A percentile compares a stretch with the other conserved stretches of the same genome.
Conservation (phyloP, 129 eudicot genomes). For the Gnaphalium uliginosum region DNA sequence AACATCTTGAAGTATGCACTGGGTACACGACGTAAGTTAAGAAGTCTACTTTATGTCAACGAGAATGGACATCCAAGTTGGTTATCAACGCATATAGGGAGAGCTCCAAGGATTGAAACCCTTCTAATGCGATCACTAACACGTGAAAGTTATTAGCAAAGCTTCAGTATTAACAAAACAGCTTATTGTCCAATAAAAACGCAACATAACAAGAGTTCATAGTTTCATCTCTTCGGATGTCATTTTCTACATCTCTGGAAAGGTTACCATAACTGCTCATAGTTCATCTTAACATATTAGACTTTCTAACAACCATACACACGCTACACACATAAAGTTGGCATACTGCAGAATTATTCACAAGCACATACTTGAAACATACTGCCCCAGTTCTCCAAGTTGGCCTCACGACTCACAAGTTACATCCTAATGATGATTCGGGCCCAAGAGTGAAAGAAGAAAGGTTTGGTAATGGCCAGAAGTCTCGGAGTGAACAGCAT, state of each 20-base stretch:
- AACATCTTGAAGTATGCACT: no score
- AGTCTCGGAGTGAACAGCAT: slow-evolving; percentile 83
- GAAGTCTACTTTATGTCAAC: no score
- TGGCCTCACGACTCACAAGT: neutral
- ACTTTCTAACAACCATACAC: slow-evolving; percentile 16
- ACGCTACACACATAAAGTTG: neutral
- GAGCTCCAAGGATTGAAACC: no score
- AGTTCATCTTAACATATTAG: neutral
- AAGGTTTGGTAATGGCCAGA: slow-evolving; percentile 69
- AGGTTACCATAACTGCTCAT: neutral
- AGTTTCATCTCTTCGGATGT: neutral
- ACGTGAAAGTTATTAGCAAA: neutral
- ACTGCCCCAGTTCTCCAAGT: neutral
- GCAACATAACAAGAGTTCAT: neutral
- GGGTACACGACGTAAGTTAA: no score
- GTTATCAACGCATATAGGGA: no score
- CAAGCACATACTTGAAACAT: slow-evolving; percentile 4
- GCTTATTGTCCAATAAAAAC: neutral
- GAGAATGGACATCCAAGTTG: no score
- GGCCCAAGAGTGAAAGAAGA: slow-evolving; percentile 80
- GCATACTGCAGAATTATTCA: neutral
- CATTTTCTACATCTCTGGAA: slow-evolving; percentile 6
- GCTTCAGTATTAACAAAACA: neutral
- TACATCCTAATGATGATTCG: slow-evolving; percentile 34
- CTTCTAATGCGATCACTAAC: no score